phyloP scores from a whole-genome alignment of 1,139 yeast species.

The Sugiyamaella novakii region DNA sequence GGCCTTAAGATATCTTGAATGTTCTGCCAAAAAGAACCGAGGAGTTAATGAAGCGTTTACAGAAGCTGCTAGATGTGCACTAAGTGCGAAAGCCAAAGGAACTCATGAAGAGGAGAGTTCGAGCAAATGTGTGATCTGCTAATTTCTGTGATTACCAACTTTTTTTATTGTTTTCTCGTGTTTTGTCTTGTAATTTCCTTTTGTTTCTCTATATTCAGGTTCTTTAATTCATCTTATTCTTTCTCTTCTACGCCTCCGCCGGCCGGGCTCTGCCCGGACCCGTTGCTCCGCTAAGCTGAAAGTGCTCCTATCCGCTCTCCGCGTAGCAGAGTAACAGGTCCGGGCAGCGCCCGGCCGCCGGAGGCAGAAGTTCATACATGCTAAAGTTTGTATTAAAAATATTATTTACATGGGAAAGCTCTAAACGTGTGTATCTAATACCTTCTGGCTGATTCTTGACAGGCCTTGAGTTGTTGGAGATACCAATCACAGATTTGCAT shows the following conservation, averaged over 20 bases:
- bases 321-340: constrained; percentile 2
- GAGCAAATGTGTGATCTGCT: constrained; percentile 24
- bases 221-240: not conserved
- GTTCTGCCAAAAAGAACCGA: constrained; percentile 85
- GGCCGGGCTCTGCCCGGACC: constrained; percentile 15
- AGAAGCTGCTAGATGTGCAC: constrained; percentile 95
- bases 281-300: constrained; percentile 1
- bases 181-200: not conserved
- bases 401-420: constrained; percentile 4
- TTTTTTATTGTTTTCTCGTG: not conserved
- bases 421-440: constrained; percentile 48
- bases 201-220: not conserved
- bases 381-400: constrained; percentile 5
- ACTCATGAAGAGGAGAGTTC: constrained; percentile 46
- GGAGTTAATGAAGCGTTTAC: constrained; percentile 98
- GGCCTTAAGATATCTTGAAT: constrained; percentile 83
- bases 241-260: constrained; percentile 10
- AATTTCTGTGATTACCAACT: not conserved
- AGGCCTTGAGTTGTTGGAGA: constrained; percentile 94
- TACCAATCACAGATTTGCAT: constrained; percentile 97
- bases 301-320: not conserved
- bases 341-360: constrained; percentile 14
- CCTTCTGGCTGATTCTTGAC: constrained; percentile 90
- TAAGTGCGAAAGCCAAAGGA: constrained; percentile 85
- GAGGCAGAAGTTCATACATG: not conserved